Evolutionary conservation across 108 stramenopile species (phyloP), one percentile per base, ranked within the genome.

Genomic region (Asterionellopsis glacialis): DNA sequence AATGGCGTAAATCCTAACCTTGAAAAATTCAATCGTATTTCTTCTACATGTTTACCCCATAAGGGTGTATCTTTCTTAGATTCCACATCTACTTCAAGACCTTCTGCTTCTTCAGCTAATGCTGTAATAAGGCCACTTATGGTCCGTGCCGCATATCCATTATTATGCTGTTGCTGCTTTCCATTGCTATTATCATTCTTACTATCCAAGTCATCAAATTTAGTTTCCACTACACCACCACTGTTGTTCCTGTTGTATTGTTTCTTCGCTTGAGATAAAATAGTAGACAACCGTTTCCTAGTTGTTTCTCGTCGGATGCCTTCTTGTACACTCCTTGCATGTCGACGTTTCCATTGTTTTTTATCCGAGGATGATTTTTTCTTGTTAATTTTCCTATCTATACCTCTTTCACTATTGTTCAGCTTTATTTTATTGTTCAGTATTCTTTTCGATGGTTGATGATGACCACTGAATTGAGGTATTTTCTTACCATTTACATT

Each of bases 111-210:
- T 54, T 85, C 81, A 14, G 88, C 88, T 19, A 90, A 50, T 12
- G 87, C 92, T 66, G 76, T 72, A 49, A 94, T 68, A 4, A 94
- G 70, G 25, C 92, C 92, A 43, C 81, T 67, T n/a, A 94, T 73
- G 15, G 85, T 87, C 5, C 92, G 80, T 41, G 85, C 80, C 11
- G 55, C 70, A 47, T 79, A 85, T 33, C 33, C 7, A 5, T 33
- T 33, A 5, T 33, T 56, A 68, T 70, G 63, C 65, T 41, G 38
- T 72, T 70, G 63, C 65, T 41, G 38, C 51, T 43, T 50, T 23
- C 16, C 16, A 16, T 57, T 12, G 21, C 3, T 57, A 13, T 11
- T 57, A 23, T 57, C 57, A 42, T 40, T 33, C 18, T 3, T 38
- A 18, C 7, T 27, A 40, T 1, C n/a, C 26, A 33, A 7, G 19